These are phyloP conservation scores for Suillus subluteus DNA, from an alignment of 768 basidiomycete species.

Conservation along the genomic window DNA sequence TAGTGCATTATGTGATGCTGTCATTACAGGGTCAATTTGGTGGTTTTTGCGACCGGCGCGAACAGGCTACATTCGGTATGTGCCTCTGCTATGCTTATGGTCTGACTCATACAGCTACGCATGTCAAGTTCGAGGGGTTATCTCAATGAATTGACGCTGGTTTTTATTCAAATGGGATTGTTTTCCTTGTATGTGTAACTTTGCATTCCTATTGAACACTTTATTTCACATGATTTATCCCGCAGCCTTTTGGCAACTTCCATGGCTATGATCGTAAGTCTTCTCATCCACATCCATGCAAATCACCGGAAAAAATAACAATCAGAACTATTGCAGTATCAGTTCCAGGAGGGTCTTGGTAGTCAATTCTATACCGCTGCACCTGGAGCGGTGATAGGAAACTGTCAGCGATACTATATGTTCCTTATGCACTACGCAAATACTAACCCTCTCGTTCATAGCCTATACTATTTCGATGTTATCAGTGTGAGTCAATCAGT, in stretches of 20 bases:
- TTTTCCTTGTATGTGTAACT: slow-evolving; percentile 20
- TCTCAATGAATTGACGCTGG: slow-evolving; percentile 16
- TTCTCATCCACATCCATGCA: too few species aligned
- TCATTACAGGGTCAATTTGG: slow-evolving; percentile 20
- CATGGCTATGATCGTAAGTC: slow-evolving; percentile 18
- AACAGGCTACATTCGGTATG: slow-evolving; percentile 18
- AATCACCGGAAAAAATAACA: neutral
- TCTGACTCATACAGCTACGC: slow-evolving; percentile 4
- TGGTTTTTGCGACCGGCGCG: slow-evolving; percentile 20
- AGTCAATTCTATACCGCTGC: slow-evolving; percentile 14
- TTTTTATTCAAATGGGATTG: slow-evolving; percentile 25
- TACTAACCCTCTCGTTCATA: neutral
- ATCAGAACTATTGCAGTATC: slow-evolving; percentile 17
- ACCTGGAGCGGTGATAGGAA: slow-evolving; percentile 20
- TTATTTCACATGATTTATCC: neutral
- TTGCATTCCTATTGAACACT: neutral
- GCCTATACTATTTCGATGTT: slow-evolving; percentile 30
- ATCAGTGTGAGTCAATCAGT: slow-evolving; percentile 21
- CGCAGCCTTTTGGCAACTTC: slow-evolving; percentile 13
- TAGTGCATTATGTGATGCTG: slow-evolving; percentile 23
- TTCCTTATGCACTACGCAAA: neutral
- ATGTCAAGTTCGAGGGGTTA: slow-evolving; percentile 9
- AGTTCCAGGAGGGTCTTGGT: slow-evolving; percentile 10
- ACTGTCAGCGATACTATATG: slow-evolving; percentile 17
- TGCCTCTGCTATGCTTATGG: neutral